phyloP scores from a whole-genome alignment of 2,329 filamentous ascomycete species.

The Albophoma yamanashiensis region DNA sequence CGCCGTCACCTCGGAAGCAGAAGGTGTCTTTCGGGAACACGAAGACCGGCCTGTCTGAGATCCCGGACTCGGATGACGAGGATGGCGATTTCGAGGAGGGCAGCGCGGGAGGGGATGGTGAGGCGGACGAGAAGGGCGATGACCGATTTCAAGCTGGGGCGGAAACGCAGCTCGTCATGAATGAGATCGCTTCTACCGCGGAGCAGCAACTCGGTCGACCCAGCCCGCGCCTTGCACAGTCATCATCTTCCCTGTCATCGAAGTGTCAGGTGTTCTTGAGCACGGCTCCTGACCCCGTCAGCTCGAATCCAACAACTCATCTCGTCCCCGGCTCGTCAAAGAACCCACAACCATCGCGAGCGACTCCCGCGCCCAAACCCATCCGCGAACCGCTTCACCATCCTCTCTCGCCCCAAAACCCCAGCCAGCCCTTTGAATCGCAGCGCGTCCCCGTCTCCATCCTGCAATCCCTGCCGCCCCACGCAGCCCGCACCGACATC shows the following conservation, averaged over 20 bases:
- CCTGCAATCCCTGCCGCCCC: conserved; percentile 35
- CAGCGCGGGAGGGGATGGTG: conserved; percentile 9
- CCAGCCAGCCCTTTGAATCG: conserved; percentile 23
- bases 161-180: conserved; percentile 24
- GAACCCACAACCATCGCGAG: neutral
- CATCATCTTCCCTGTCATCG: neutral
- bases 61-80: conserved; percentile 41
- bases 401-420: conserved; percentile 9
- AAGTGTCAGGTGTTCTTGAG: neutral
- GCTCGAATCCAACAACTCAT: conserved; percentile 5
- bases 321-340: conserved; percentile 7
- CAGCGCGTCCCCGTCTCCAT: conserved; percentile 41
- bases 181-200: conserved; percentile 18
- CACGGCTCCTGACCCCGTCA: neutral
- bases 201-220: conserved; percentile 5
- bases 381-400: conserved; percentile 18
- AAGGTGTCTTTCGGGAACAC: neutral
- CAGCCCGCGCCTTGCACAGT: conserved; percentile 1
- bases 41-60: conserved; percentile 18
- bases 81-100: conserved; percentile 12
- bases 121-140: conserved; percentile 7
- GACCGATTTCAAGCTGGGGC: conserved; percentile 15
- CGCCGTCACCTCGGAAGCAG: conserved; percentile 4
- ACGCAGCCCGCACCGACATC: conserved; percentile 40
- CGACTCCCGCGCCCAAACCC: neutral